Evolutionary conservation across 2,329 filamentous ascomycete genomes (phyloP), one percentile per base, ranked within the genome.

Genomic region (Calycina herbarum): DNA sequence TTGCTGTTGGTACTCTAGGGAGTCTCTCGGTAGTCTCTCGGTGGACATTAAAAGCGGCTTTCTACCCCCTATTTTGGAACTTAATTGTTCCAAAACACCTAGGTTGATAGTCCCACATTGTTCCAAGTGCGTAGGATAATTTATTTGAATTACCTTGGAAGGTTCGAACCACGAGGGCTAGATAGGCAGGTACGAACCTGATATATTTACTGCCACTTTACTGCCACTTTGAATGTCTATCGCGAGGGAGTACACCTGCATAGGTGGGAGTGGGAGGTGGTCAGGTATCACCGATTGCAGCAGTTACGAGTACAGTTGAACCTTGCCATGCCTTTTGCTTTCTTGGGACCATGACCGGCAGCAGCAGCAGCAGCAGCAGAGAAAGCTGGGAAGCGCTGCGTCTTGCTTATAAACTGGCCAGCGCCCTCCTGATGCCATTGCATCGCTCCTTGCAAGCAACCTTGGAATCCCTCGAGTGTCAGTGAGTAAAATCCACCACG

Each of bases 281-380:
- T 24, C 11, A 24, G 20, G 48, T 54, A 24, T 24, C 11, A 24
- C 48, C 3, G 48, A 24, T 24, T 24, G n/a, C 57, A 20, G 20
- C 57, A 40, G 33, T 40, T 59, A 59, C 57, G 48, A 59, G 57
- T 40, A 59, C 57, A 27, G 33, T 59, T 3, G 33, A 27, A 15
- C 57, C 57, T 27, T 59, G 57, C 57, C 57, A 58, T 59, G 57
- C n/a, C 29, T 51, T 54, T 29, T 54, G 48, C 48, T 20, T 54
- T 20, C 48, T 13, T 24, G 42, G 42, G 15, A 42, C n/a, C 1
- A 8, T 1, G 27, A 29, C 27, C 27, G 4, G 2, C 2, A 29
- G 27, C 27, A 29, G 27, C 27, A 29, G 2, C 27, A 20, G 5
- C 42, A 48, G 42, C 17, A 48, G 42, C 2, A 20, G 2, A 40